phyloP scores from a whole-genome alignment of 2,329 filamentous ascomycete genomes.

The Neonectria punicea region DNA sequence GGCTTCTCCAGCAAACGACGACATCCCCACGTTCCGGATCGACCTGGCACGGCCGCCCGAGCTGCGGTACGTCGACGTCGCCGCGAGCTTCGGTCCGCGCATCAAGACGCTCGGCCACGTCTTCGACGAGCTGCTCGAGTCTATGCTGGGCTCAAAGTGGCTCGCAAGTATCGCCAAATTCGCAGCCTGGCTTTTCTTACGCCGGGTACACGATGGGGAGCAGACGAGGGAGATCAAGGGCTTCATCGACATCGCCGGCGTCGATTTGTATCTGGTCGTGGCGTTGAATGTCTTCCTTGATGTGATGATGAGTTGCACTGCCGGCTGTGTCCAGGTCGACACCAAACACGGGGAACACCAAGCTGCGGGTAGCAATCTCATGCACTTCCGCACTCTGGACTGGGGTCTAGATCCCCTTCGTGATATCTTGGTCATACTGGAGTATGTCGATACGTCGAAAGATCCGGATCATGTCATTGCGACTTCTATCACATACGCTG shows the following conservation, averaged over 20 bases:
- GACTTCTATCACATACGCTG: no score
- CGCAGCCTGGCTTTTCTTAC: slow-evolving; percentile 58
- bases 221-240: slow-evolving; percentile 68
- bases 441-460: no score
- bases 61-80: slow-evolving; percentile 22
- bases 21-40: no score
- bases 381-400: no score
- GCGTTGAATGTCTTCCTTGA: slow-evolving; percentile 63
- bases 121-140: slow-evolving; percentile 28
- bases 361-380: no score
- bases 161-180: slow-evolving; percentile 41
- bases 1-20: no score
- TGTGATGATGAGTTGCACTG: slow-evolving; percentile 70
- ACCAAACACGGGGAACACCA: no score
- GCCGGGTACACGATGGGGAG: slow-evolving; percentile 61
- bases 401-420: no score
- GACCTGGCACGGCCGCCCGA: no score
- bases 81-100: slow-evolving; percentile 10
- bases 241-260: slow-evolving; percentile 59
- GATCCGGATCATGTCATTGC: no score
- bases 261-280: slow-evolving; percentile 63
- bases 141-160: slow-evolving; percentile 24
- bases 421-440: no score
- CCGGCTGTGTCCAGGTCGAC: slow-evolving; percentile 47
- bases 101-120: slow-evolving; percentile 22